Conservation (phyloP, 805 yeast genomes). For the Alloascoidea hylecoeti region DNA sequence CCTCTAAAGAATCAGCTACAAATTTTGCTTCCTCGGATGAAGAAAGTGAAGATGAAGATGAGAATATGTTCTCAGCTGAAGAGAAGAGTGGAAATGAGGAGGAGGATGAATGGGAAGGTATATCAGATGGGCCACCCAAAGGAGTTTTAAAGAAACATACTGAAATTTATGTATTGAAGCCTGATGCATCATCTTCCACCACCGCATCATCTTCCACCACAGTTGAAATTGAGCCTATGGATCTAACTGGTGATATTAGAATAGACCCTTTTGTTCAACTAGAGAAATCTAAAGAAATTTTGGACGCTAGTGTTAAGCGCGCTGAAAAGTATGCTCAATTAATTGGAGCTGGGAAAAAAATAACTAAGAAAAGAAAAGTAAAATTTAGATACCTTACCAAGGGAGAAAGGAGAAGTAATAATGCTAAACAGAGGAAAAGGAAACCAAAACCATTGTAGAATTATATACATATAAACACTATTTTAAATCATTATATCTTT, state of each 20-base stretch:
- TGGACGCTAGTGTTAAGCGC: slow-evolving; percentile 59
- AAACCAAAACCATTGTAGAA: slow-evolving; percentile 19
- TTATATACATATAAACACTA: slow-evolving; percentile 3
- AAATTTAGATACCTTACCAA: slow-evolving; percentile 84
- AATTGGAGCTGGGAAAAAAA: slow-evolving; percentile 34
- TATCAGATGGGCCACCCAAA: slow-evolving; percentile 10
- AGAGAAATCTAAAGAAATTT: slow-evolving; percentile 47
- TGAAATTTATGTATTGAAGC: slow-evolving; percentile 24
- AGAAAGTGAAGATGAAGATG: slow-evolving; percentile 11
- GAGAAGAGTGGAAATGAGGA: slow-evolving; percentile 26
- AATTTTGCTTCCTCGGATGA: slow-evolving; percentile 10
- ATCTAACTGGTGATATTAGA: slow-evolving; percentile 23
- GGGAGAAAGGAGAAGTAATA: slow-evolving; percentile 52
- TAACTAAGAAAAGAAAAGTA: slow-evolving; percentile 35
- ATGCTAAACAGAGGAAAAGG: slow-evolving; percentile 25
- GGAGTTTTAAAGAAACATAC: slow-evolving; percentile 34
- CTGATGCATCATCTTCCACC: slow-evolving; percentile 10
- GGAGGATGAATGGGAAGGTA: slow-evolving; percentile 26
- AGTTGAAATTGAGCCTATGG: slow-evolving; percentile 17
- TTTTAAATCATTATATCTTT: neutral
- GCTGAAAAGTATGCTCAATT: slow-evolving; percentile 76
- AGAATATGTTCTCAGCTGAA: slow-evolving; percentile 15
- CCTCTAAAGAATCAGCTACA: too few relatives aligned
- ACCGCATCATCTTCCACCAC: slow-evolving; percentile 20
- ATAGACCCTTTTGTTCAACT: slow-evolving; percentile 59